Evolutionary conservation across 371 early-diverging fungal genomes (phyloP).

Genomic region (Mycotypha africana): DNA sequence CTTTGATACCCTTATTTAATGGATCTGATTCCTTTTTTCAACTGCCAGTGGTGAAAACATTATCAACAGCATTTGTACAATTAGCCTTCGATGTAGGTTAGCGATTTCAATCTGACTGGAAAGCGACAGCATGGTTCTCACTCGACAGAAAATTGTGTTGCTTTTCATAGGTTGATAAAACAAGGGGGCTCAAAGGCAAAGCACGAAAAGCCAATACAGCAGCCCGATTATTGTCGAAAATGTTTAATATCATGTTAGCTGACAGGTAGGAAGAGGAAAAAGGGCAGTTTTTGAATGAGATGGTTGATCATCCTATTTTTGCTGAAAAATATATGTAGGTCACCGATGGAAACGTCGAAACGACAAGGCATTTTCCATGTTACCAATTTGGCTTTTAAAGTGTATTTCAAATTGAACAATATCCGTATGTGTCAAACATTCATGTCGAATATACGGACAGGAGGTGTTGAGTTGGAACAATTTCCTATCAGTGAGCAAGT

Average conservation of each 20-base stretch:
- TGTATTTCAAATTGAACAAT: constrained; percentile 42
- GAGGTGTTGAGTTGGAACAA: constrained; percentile 27
- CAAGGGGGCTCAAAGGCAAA: constrained; percentile 11
- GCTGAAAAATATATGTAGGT: constrained; percentile 6
- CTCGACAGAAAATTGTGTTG: too few species aligned
- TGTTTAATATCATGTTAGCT: constrained; percentile 24
- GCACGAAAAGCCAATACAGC: constrained; percentile 20
- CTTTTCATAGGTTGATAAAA: constrained; percentile 11
- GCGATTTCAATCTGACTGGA: not conserved
- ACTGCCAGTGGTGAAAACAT: constrained; percentile 8
- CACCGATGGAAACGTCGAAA: constrained; percentile 39
- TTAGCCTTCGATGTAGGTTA: constrained; percentile 16
- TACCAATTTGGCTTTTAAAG: constrained; percentile 50
- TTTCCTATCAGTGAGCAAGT: constrained; percentile 55
- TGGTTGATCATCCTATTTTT: not conserved
- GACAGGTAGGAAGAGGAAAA: constrained; percentile 7
- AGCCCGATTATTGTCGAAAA: constrained; percentile 16
- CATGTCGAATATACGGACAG: constrained; percentile 44
- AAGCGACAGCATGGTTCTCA: too few species aligned
- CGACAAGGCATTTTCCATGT: constrained; percentile 43
- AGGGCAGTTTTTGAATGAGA: not conserved
- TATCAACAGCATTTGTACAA: constrained; percentile 13
- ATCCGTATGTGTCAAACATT: constrained; percentile 46
- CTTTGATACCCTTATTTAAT: constrained; percentile 17
- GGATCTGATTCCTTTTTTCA: constrained; percentile 16